Evolutionary conservation across 2,329 filamentous ascomycete genomes (phyloP), one percentile per base, ranked within the genome.

Genomic region (Cucurbitaria berberidis): DNA sequence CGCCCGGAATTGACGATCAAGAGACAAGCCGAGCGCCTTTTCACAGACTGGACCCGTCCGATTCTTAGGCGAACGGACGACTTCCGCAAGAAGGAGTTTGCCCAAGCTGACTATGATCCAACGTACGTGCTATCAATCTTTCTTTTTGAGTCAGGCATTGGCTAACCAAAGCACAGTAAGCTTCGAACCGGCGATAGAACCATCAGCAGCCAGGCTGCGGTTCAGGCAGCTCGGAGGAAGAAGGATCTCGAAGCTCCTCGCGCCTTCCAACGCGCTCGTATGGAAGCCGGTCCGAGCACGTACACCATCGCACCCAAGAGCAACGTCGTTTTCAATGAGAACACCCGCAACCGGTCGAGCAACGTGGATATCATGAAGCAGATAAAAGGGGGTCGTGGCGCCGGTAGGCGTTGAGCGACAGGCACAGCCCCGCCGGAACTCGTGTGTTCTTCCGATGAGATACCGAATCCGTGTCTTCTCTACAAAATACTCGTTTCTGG

Each of bases 61-160:
- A 96, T 99, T 59, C 82, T 99, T 48, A 93, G 96, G 79, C 88
- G 92, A 63, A 96, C 90, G 56, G 92, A 96, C 67, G 92, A 97
- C 75, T 97, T 96, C 80, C 93, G 91, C 78, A 95, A 96, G 81
- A 95, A 96, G 80, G 81, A 83, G 44, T 82, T 85, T 62, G 77
- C 81, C 47, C 80, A 82, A 55, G 82, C 80, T 22, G 80, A 81
- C 27, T 88, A 85, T 67, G 86, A 88, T 70, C 85, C 85, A 57
- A 78, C 74, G 77, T 78, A 78, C 36, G 72, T 70, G 10, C 44
- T n/a, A 13, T 15, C 13, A 55, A 19, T 51, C 57, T 30, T 32
- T 45, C 4, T 11, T 11, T 24, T 24, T n/a, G 30, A 3, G 16
- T 32, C 15, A 5, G n/a, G 36, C 16, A 29, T 5, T 53, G 43